Evolutionary conservation across 2,329 filamentous ascomycete genomes (phyloP), one percentile per base, ranked within the genome.

Genomic region (Madurella fahalii): DNA sequence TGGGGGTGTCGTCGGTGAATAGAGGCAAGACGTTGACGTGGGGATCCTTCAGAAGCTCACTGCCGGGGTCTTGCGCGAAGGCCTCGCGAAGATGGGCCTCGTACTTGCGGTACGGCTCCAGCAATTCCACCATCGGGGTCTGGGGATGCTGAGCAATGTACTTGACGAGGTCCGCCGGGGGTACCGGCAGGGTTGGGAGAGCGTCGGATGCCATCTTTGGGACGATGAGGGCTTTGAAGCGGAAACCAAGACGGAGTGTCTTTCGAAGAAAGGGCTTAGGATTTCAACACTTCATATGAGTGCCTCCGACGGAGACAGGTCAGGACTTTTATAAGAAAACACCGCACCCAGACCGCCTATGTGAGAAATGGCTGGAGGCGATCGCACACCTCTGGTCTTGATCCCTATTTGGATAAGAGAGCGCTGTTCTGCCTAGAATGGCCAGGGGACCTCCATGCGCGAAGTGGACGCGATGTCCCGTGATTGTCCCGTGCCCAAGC

Each of bases 81-180:
- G 86, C 64, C 58, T 85, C 78, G 43, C 87, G 82, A 49, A 90
- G 73, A 56, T 80, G 77, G 45, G 81, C 77, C 67, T 91, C 87
- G 61, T 85, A 89, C 51, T 79, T 69, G 65, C 85, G 82, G 69
- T 83, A 90, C 0, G 87, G 87, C 48, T 78, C 72, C 53, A 90
- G 68, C 50, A 90, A 73, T 34, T 86, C 75, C 5, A 67, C 58
- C 59, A 90, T 73, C 1, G 81, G 71, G 51, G 71, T 78, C 25
- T 79, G 70, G 5, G 77, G 72, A 58, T 85, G 74, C 53, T 76
- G 71, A 12, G 76, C 72, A 54, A 89, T 75, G 68, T 88, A 80
- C 53, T 66, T 72, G 40, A 70, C 71, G 64, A 82, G 67, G 63
- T 74, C 73, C 58, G 65, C 58, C 46, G 76, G 75, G 54, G 74